Percentiles rank a stretch among this genome's conserved stretches.
Conservation (phyloP, 2,329 filamentous ascomycete genomes). For the Trichoderma oligosporum region DNA sequence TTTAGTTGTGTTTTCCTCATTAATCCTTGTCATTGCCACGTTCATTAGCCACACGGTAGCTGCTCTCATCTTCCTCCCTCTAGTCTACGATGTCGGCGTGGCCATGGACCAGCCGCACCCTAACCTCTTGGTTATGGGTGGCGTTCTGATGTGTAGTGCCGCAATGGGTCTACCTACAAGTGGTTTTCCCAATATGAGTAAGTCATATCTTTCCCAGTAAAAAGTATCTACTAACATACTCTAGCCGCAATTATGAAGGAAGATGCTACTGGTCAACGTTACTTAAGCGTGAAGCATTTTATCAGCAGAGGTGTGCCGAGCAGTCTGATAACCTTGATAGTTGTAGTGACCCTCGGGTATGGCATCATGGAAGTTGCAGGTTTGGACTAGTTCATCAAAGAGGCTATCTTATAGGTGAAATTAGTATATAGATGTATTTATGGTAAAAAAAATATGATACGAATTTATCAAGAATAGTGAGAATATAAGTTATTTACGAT, state of each 20-base stretch:
- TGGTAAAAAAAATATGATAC: not conserved
- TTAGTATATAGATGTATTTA: conserved; percentile 6
- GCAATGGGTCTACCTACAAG: conserved; percentile 92
- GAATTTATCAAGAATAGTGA: not conserved
- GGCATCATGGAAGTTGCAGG: conserved; percentile 77
- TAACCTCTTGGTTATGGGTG: conserved; percentile 91
- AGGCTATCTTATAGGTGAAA: not conserved
- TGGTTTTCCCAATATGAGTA: conserved; percentile 99
- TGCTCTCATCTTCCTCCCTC: conserved; percentile 86
- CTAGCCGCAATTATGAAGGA: conserved; percentile 98
- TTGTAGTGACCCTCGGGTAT: conserved; percentile 87
- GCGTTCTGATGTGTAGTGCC: conserved; percentile 94
- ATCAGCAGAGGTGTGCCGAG: conserved; percentile 88
- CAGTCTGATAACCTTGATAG: conserved; percentile 73
- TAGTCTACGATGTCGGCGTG: conserved; percentile 81
- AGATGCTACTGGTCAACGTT: conserved; percentile 86
- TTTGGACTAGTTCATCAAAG: conserved; percentile 40
- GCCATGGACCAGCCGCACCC: conserved; percentile 87
- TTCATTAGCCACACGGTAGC: conserved; percentile 98
- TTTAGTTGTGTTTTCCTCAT: conserved; percentile 73
- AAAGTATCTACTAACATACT: conserved; percentile 23
- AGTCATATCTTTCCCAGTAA: conserved; percentile 40
- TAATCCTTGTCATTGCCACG: conserved; percentile 90
- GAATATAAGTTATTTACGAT: not conserved
- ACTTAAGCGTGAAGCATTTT: conserved; percentile 90